Evolutionary conservation across 805 yeast species (phyloP), one percentile per base, ranked within the genome.

Genomic region (Spathaspora gorwiae): DNA sequence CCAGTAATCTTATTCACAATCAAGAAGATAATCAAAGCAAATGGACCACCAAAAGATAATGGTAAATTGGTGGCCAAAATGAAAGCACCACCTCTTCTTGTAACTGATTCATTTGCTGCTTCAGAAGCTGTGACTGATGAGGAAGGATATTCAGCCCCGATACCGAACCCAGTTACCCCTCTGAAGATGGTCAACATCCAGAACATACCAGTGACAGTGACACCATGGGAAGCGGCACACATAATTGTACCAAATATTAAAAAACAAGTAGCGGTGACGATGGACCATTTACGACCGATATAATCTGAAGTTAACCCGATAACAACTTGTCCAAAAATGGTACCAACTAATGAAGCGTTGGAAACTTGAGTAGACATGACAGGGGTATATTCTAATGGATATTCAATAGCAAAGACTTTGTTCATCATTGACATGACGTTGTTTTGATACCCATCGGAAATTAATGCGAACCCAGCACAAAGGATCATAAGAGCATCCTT

Each of bases 401-500:
- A 78, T 48, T 67, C 56, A 13, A 57, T 53, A 8, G 81, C 65
- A 55, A 83, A 81, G 11, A 81, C 74, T 15, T 74, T 65, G 60
- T 84, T 84, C 52, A 76, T 54, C 83, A 83, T 81, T 4, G 87
- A 76, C 87, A 84, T 83, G 50, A 83, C 75, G 53, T 80, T 82
- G 57, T 84, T 84, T 59, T 83, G 88, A 62, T 84, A 84, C 4
- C 90, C 90, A 64, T 86, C 94, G 19, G 86, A 79, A 54, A 84
- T 78, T 57, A 86, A 72, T 0, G 90, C 94, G 51, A 79, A 82
- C 11, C 94, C 92, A 24, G 90, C 72, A 63, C 87, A 79, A 38
- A 81, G 56, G 49, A 84, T 79, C 44, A 81, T 62, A 42, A 71
- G 53, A 27, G 66, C 48, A 45, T 70, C 73, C 26, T 55, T 62